These are phyloP conservation scores for Xylaria sp. DNA, from an alignment of 2,329 filamentous ascomycete genomes.

Conservation along the genomic window DNA sequence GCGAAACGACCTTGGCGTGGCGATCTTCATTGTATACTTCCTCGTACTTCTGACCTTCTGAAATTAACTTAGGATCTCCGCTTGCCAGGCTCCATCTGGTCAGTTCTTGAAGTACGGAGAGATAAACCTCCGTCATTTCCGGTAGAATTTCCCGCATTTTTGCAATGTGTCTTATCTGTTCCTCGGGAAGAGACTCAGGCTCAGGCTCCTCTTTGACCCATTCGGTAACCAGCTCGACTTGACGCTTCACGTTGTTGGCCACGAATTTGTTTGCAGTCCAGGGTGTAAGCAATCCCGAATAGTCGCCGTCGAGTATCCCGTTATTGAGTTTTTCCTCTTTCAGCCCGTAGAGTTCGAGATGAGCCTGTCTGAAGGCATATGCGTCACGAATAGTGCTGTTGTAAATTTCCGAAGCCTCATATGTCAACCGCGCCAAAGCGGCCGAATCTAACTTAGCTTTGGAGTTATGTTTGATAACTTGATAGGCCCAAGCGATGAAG, in stretches of 20 bases:
- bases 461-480: constrained; percentile 78
- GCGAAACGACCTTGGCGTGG: constrained; percentile 62
- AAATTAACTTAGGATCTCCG: constrained; percentile 56
- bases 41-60: constrained; percentile 59
- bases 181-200: constrained; percentile 49
- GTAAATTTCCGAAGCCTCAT: constrained; percentile 74
- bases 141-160: constrained; percentile 62
- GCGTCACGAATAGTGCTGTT: constrained; percentile 77
- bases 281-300: constrained; percentile 77
- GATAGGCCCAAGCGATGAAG: constrained; percentile 82
- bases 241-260: constrained; percentile 70
- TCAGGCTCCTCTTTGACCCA: constrained; percentile 65
- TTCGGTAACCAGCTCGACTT: constrained; percentile 67
- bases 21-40: constrained; percentile 63
- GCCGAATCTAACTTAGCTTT: constrained; percentile 68
- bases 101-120: constrained; percentile 65
- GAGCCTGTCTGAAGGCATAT: constrained; percentile 76
- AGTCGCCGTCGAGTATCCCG: constrained; percentile 71
- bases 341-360: constrained; percentile 78
- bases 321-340: constrained; percentile 72
- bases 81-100: constrained; percentile 62
- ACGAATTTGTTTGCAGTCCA: constrained; percentile 82
- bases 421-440: constrained; percentile 65
- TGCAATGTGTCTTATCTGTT: constrained; percentile 54
- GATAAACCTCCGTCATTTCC: constrained; percentile 64